phyloP scores from a whole-genome alignment of 345 rosid species.

The Brassica incana region DNA sequence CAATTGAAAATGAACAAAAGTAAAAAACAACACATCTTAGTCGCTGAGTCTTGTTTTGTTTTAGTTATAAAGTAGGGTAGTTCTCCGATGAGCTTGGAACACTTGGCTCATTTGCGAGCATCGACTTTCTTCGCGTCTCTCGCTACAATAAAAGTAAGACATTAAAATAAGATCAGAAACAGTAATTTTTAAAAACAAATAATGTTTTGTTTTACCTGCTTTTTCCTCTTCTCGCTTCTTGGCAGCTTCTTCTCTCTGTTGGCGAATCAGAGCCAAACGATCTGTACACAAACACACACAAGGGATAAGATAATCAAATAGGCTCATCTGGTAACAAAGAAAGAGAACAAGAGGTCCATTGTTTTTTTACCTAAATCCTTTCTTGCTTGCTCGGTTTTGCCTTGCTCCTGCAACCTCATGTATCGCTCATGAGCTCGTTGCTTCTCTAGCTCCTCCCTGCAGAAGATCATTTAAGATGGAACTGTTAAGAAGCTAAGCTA shows the following conservation, averaged over 20 bases:
- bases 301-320: background rate
- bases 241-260: slow-evolving; percentile 78
- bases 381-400: slow-evolving; percentile 94
- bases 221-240: slow-evolving; percentile 70
- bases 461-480: background rate
- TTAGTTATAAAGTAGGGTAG: background rate
- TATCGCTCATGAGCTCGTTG: slow-evolving; percentile 94
- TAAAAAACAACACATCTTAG: background rate
- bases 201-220: slow-evolving; percentile 40
- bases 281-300: slow-evolving; percentile 45
- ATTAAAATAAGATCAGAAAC: background rate
- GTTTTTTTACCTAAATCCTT: slow-evolving; percentile 73
- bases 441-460: slow-evolving; percentile 94
- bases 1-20: background rate
- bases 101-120: background rate
- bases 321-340: background rate
- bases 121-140: slow-evolving; percentile 4
- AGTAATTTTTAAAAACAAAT: background rate
- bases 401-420: slow-evolving; percentile 98
- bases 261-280: slow-evolving; percentile 78
- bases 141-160: background rate
- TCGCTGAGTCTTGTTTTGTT: background rate
- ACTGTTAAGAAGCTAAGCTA: background rate
- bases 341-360: background rate
- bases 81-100: background rate